Percentiles rank a stretch among this genome's conserved stretches.
Evolutionary conservation across 1,284 basidiomycete species (phyloP).

Genomic region (Meira miltonrushii): DNA sequence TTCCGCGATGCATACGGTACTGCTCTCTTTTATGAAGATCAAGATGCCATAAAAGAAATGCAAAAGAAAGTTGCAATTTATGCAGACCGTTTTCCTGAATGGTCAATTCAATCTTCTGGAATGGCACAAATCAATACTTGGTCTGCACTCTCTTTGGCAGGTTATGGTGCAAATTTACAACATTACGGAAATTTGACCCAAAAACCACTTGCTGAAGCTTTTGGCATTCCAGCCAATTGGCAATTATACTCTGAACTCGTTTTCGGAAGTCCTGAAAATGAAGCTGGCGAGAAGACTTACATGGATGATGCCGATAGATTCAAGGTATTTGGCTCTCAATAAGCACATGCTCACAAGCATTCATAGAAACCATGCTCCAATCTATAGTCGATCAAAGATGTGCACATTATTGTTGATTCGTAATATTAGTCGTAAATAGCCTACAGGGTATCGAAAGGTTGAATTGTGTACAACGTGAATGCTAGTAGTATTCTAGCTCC

Average conservation of each 20-base stretch:
- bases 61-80: slow-evolving; percentile 42
- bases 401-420: too few relatives aligned
- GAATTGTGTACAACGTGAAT: too few relatives aligned
- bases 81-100: background rate
- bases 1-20: slow-evolving; percentile 56
- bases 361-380: too few relatives aligned
- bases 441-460: too few relatives aligned
- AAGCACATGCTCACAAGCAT: background rate
- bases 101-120: slow-evolving; percentile 34
- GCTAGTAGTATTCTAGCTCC: slow-evolving; percentile 32
- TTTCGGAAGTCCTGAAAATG: slow-evolving; percentile 53
- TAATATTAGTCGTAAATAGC: too few relatives aligned
- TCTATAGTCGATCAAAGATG: too few relatives aligned
- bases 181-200: slow-evolving; percentile 42
- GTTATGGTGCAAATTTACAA: slow-evolving; percentile 56
- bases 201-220: slow-evolving; percentile 41
- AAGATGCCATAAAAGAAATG: slow-evolving; percentile 29
- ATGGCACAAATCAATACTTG: slow-evolving; percentile 56
- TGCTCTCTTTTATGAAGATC: slow-evolving; percentile 54
- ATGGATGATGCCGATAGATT: slow-evolving; percentile 52
- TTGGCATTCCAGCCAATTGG: slow-evolving; percentile 54
- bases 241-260: slow-evolving; percentile 55
- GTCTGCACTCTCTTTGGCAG: slow-evolving; percentile 55
- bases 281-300: slow-evolving; percentile 53
- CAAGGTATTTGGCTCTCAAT: slow-evolving; percentile 34